Conservation (phyloP, 257 asterid genomes). For the Solanum lycopersicoides region DNA sequence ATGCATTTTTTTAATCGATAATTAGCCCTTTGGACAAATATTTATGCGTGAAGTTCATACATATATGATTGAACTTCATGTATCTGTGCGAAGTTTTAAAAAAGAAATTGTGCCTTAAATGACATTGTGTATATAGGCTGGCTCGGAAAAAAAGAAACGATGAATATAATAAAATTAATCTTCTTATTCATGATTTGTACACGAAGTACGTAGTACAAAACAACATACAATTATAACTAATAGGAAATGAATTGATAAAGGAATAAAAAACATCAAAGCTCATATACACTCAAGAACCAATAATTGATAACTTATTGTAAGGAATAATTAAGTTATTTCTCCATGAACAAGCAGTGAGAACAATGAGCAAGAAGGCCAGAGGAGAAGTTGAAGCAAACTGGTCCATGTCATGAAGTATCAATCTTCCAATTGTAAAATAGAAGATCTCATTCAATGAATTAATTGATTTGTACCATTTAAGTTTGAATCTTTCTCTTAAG, state of each 20-base stretch:
- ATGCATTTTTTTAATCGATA: no score
- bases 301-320: background rate
- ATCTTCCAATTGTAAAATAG: background rate
- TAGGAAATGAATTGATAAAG: background rate
- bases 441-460: background rate
- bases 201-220: background rate
- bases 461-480: background rate
- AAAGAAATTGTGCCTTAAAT: background rate
- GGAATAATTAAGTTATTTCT: background rate
- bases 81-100: background rate
- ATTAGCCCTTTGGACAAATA: no score
- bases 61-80: background rate
- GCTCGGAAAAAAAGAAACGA: no score
- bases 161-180: background rate
- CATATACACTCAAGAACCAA: background rate
- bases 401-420: background rate
- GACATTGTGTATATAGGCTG: no score
- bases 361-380: background rate
- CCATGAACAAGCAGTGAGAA: background rate
- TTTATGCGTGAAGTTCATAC: background rate
- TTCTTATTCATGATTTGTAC: background rate
- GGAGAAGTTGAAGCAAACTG: slow-evolving; percentile 8
- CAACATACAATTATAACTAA: background rate
- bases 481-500: background rate
- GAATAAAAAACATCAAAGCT: background rate